Percentiles rank a stretch among this genome's conserved stretches.
These are phyloP conservation scores for Cyclotella distinguenda DNA, from an alignment of 108 stramenopile genomes.

Conservation along the genomic window DNA sequence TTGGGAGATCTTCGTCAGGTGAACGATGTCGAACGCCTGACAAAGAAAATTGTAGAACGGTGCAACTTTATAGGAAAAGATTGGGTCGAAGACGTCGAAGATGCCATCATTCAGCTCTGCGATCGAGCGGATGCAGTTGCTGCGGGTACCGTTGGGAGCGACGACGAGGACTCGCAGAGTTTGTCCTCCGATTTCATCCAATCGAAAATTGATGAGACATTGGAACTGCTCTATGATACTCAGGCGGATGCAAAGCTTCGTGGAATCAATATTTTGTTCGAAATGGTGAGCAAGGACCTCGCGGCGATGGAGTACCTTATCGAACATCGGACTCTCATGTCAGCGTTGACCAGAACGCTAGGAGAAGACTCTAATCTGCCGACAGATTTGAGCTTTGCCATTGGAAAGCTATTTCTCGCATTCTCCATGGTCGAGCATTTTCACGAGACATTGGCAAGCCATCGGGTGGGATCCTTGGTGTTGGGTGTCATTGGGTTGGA, in stretches of 20 bases:
- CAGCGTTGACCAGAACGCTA: conserved; percentile 27
- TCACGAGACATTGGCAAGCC: conserved; percentile 19
- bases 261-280: conserved; percentile 1
- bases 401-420: conserved; percentile 27
- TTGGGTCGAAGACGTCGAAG: no score
- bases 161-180: neutral
- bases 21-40: no score
- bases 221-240: conserved; percentile 34
- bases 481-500: conserved; percentile 34
- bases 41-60: no score
- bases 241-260: conserved; percentile 11
- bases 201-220: conserved; percentile 14
- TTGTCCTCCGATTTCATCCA: neutral
- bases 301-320: conserved; percentile 12
- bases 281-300: conserved; percentile 1
- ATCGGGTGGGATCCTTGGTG: conserved; percentile 29
- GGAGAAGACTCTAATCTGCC: conserved; percentile 17
- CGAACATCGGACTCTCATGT: conserved; percentile 26
- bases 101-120: no score
- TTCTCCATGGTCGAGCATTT: conserved; percentile 20
- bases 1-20: no score
- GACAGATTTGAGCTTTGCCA: conserved; percentile 28
- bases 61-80: no score
- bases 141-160: no score
- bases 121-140: no score